Percentiles rank a stretch among this genome's conserved stretches.
Evolutionary conservation across 2,329 filamentous ascomycete genomes (phyloP).

Genomic region (Xylogone sp.): DNA sequence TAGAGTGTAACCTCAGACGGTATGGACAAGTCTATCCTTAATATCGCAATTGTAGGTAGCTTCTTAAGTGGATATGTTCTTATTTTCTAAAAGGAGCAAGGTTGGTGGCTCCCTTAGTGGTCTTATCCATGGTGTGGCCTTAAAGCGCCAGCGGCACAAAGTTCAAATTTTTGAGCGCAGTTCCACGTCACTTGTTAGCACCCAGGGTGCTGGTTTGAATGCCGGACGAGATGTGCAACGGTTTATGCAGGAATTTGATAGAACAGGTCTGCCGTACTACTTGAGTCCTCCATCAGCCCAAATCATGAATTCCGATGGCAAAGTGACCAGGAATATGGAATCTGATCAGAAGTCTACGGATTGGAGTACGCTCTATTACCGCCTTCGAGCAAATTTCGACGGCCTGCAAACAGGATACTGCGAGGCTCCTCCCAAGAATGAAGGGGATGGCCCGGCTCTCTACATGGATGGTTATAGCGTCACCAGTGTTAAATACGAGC

Average conservation of each 20-base stretch:
- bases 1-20: no score
- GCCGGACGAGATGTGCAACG: slow-evolving; percentile 5
- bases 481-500: slow-evolving; percentile 1
- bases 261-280: not conserved
- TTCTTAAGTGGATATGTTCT: no score
- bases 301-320: slow-evolving; percentile 6
- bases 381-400: slow-evolving; percentile 16
- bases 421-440: not conserved
- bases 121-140: slow-evolving; percentile 12
- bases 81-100: no score
- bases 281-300: not conserved
- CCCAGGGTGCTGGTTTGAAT: slow-evolving; percentile 12
- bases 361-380: slow-evolving; percentile 14
- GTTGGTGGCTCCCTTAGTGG: slow-evolving; percentile 16
- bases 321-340: not conserved
- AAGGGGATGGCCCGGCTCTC: slow-evolving; percentile 10
- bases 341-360: slow-evolving; percentile 9
- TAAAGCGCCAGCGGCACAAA: slow-evolving; percentile 14
- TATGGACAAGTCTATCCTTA: no score
- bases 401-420: slow-evolving; percentile 11
- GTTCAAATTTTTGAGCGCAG: slow-evolving; percentile 14
- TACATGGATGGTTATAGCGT: slow-evolving; percentile 11
- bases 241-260: slow-evolving; percentile 8
- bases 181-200: slow-evolving; percentile 1
- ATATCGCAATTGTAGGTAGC: no score